Evolutionary conservation across 1,139 yeast genomes (phyloP).

Genomic region (Taiozyma sp.): DNA sequence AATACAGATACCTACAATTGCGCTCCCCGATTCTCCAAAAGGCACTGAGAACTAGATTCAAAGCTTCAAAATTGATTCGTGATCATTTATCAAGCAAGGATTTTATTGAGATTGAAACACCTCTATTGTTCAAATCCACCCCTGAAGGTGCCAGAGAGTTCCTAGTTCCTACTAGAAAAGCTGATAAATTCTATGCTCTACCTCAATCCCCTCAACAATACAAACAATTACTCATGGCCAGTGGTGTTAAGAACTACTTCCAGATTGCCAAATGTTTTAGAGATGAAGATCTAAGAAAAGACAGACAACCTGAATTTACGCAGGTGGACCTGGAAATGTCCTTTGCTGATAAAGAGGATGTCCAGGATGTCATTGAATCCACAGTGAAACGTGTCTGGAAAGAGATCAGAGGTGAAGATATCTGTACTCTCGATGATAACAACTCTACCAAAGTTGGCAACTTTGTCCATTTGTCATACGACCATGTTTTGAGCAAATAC

Average conservation of each 20-base stretch:
- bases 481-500: conserved; percentile 61
- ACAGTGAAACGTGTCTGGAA: conserved; percentile 55
- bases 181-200: conserved; percentile 69
- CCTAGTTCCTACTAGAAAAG: conserved; percentile 78
- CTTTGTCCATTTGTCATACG: conserved; percentile 50
- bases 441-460: conserved; percentile 22
- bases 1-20: conserved; percentile 74
- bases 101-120: conserved; percentile 89
- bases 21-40: conserved; percentile 57
- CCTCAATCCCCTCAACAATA: conserved; percentile 99
- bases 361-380: conserved; percentile 57
- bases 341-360: conserved; percentile 65
- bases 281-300: conserved; percentile 92
- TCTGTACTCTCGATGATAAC: conserved; percentile 24
- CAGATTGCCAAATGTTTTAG: conserved; percentile 93
- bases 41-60: conserved; percentile 55
- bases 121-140: conserved; percentile 85
- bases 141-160: conserved; percentile 99
- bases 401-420: conserved; percentile 25
- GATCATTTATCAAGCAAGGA: conserved; percentile 38
- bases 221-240: conserved; percentile 89
- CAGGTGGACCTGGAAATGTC: conserved; percentile 95
- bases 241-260: conserved; percentile 81
- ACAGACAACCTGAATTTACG: conserved; percentile 96
- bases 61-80: conserved; percentile 52